Evolutionary conservation across 208 protist species (phyloP), one percentile per base, ranked within the genome.

Genomic region (Spongospora subterranea): DNA sequence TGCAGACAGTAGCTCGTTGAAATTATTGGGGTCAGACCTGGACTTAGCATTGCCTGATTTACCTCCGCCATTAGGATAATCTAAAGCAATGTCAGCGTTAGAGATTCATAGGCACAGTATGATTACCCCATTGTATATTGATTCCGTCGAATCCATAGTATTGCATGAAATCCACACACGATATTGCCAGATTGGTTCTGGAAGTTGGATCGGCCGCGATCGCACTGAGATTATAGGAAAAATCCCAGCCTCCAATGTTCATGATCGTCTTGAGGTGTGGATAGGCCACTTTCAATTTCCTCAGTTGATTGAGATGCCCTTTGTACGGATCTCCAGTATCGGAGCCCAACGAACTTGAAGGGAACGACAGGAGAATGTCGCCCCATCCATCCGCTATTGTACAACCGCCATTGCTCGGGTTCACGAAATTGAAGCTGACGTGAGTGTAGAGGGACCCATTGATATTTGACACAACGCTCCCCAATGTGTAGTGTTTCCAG

Each of bases 201-300:
- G 6, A 20, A 20, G 71, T n/a, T 13, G 71, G n/a, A 82, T 45
- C 71, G n/a, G 71, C n/a, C 6, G 40, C 35, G 6, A 35, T 35
- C n/a, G 71, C 17, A 43, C 71, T 82, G 71, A 45, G 35, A 35
- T 17, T 35, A 39, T 17, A 6, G n/a, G 71, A 82, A n/a, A n/a
- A n/a, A n/a, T n/a, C n/a, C n/a, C n/a, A n/a, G 11, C 17, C 6
- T 6, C 17, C n/a, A 6, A 82, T 13, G 11, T 82, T 13, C 71
- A 82, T 6, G 71, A 82, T 82, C n/a, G 71, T 82, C n/a, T 82
- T 82, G 17, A 82, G n/a, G 71, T 82, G 71, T 43, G 71, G 71
- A 43, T 82, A 82, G 35, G n/a, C 40, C 17, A 82, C 17, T 82
- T 82, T 82, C 71, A 82, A 43, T 20, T n/a, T 6, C 35, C 71